Evolutionary conservation across 257 asterid genomes (phyloP).

Genomic region (Nicotiana benthamiana): DNA sequence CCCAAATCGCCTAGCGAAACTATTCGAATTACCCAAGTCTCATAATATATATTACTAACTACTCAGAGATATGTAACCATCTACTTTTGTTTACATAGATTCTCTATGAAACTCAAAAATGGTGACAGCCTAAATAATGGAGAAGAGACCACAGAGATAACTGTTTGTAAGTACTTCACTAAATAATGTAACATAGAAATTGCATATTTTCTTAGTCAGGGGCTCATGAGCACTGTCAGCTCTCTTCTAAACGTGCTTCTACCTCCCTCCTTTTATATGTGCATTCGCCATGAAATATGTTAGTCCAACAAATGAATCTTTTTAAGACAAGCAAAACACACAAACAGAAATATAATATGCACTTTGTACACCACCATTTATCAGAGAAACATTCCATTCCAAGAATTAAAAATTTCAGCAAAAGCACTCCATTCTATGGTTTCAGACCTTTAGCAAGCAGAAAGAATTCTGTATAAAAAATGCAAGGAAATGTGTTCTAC

Average conservation of each 20-base stretch:
- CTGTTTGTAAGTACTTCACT: conserved; percentile 75
- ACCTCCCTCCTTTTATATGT: no score
- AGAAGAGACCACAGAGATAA: conserved; percentile 47
- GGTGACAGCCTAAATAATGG: conserved; percentile 27
- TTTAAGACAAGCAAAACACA: no score
- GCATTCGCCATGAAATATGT: no score
- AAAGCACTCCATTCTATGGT: neutral
- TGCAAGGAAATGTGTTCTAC: neutral
- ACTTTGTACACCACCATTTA: no score
- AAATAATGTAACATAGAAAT: conserved; percentile 19
- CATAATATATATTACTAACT: conserved; percentile 3
- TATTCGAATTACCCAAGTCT: no score
- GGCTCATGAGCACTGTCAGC: neutral
- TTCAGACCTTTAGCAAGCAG: neutral
- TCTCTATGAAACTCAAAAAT: conserved; percentile 55
- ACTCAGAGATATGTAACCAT: conserved; percentile 1
- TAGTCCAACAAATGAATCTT: no score
- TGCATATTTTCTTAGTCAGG: neutral
- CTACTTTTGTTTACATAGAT: conserved; percentile 38
- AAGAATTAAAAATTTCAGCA: neutral
- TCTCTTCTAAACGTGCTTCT: neutral
- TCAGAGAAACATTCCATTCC: no score
- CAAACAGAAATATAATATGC: no score
- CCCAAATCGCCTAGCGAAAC: no score
- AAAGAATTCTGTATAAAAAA: neutral